phyloP scores from a whole-genome alignment of 202 grass and related monocot genomes.

The Digitaria exilis region DNA sequence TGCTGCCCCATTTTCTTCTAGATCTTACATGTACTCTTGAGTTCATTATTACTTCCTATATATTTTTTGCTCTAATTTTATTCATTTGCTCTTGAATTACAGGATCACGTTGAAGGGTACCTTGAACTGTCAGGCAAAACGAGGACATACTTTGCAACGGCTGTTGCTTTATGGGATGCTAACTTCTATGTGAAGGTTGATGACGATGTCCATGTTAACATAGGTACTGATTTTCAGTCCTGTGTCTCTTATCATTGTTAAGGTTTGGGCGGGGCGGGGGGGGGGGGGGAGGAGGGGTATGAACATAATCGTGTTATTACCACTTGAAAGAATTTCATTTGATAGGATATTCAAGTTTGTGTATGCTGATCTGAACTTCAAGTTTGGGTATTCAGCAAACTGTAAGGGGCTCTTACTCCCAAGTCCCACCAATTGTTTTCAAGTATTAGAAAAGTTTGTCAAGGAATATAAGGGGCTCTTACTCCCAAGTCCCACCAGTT shows the following conservation, averaged over 20 bases:
- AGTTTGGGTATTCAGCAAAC: too few relatives aligned
- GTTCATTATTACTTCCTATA: neutral
- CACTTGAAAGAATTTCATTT: neutral
- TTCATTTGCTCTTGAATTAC: slow-evolving; percentile 31
- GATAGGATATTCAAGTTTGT: neutral
- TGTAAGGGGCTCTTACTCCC: too few relatives aligned
- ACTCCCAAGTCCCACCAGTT: neutral
- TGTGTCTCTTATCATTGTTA: neutral
- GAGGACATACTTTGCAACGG: slow-evolving; percentile 80
- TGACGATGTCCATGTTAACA: slow-evolving; percentile 92
- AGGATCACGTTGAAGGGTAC: slow-evolving; percentile 96
- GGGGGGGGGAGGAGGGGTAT: too few relatives aligned
- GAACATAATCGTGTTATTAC: neutral
- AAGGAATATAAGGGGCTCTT: too few relatives aligned
- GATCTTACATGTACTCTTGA: neutral
- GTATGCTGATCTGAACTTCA: neutral
- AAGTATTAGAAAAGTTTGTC: neutral
- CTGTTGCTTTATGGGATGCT: slow-evolving; percentile 87
- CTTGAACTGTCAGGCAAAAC: slow-evolving; percentile 91
- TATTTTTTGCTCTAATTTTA: slow-evolving; percentile 25
- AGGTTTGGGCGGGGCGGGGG: neutral
- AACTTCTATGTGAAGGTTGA: slow-evolving; percentile 94
- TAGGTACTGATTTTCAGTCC: slow-evolving; percentile 53
- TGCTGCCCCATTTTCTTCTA: neutral
- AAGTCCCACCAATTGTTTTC: neutral